Percentiles rank a stretch among this genome's conserved stretches.
These are phyloP conservation scores for Elsinoe necatrix DNA, from an alignment of 2,329 filamentous ascomycete genomes.

Conservation along the genomic window DNA sequence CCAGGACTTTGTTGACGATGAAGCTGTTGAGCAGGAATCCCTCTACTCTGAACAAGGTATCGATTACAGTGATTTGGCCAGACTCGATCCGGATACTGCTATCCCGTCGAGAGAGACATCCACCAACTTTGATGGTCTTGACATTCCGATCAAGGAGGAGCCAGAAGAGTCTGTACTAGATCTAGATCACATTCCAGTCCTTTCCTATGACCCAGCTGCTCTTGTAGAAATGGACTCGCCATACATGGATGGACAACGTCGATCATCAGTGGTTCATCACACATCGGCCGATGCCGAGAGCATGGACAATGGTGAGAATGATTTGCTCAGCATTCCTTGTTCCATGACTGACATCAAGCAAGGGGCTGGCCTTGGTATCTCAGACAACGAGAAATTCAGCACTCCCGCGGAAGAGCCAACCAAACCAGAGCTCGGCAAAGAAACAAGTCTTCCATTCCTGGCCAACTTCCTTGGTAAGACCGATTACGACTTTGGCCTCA, in stretches of 20 bases:
- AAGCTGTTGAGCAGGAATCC: slow-evolving; percentile 37
- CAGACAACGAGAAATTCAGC: slow-evolving; percentile 16
- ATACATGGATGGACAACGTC: slow-evolving; percentile 22
- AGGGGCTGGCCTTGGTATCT: slow-evolving; percentile 16
- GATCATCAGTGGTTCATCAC: slow-evolving; percentile 51
- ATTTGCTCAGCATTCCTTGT: slow-evolving; percentile 2
- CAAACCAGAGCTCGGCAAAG: slow-evolving; percentile 20
- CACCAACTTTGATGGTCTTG: slow-evolving; percentile 51
- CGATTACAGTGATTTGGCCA: slow-evolving; percentile 40
- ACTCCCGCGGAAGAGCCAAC: slow-evolving; percentile 19
- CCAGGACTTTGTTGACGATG: slow-evolving; percentile 38
- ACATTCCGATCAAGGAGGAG: slow-evolving; percentile 60
- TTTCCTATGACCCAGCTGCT: slow-evolving; percentile 17
- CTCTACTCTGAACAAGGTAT: slow-evolving; percentile 50
- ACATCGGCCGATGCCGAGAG: slow-evolving; percentile 28
- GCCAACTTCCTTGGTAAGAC: slow-evolving; percentile 40
- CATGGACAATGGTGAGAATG: slow-evolving; percentile 16
- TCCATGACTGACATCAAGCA: slow-evolving; percentile 2
- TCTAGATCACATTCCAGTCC: slow-evolving; percentile 55
- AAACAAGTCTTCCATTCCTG: slow-evolving; percentile 42
- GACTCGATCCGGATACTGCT: slow-evolving; percentile 76
- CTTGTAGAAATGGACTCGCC: slow-evolving; percentile 19
- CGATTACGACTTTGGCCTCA: slow-evolving; percentile 48
- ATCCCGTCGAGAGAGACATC: slow-evolving; percentile 75
- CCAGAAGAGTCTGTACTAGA: slow-evolving; percentile 53